These are phyloP conservation scores for Globisporangium spiculum DNA, from an alignment of 352 stramenopile species.

Conservation along the genomic window DNA sequence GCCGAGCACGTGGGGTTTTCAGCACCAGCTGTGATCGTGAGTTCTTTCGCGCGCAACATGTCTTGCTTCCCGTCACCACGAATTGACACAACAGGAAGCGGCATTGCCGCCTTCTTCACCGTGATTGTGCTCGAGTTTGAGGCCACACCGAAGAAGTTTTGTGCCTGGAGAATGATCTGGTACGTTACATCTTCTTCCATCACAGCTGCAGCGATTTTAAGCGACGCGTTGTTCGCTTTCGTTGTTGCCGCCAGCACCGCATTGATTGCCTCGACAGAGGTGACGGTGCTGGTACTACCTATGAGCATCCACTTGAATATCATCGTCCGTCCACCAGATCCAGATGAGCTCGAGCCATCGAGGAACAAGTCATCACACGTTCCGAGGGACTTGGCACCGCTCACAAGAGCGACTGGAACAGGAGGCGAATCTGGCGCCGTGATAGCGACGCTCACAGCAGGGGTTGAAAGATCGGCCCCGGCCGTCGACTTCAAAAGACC, in stretches of 20 bases:
- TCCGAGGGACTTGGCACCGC: constrained; percentile 43
- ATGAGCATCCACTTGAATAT: constrained; percentile 49
- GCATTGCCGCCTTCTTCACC: constrained; percentile 45
- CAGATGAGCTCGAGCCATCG: constrained; percentile 48
- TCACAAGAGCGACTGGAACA: constrained; percentile 40
- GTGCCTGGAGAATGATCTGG: constrained; percentile 40
- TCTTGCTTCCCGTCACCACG: constrained; percentile 38
- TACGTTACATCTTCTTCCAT: constrained; percentile 44
- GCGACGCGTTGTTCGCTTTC: constrained; percentile 32
- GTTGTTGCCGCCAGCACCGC: constrained; percentile 25
- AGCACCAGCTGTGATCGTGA: constrained; percentile 43
- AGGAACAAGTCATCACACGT: constrained; percentile 60
- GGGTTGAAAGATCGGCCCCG: constrained; percentile 35
- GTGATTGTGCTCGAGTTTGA: constrained; percentile 41
- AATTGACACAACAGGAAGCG: constrained; percentile 56
- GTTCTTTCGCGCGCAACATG: constrained; percentile 34
- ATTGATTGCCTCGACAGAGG: constrained; percentile 21
- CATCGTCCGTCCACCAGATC: constrained; percentile 55
- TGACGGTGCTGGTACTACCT: constrained; percentile 18
- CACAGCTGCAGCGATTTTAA: constrained; percentile 28
- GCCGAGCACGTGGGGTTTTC: constrained; percentile 42
- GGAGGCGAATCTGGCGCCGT: constrained; percentile 38
- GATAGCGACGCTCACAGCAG: constrained; percentile 27
- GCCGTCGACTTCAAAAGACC: constrained; percentile 52
- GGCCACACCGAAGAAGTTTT: constrained; percentile 49